Percentiles rank a stretch among this genome's conserved stretches.
Evolutionary conservation across 805 yeast genomes (phyloP).

Genomic region (Ogataea paraovalis): DNA sequence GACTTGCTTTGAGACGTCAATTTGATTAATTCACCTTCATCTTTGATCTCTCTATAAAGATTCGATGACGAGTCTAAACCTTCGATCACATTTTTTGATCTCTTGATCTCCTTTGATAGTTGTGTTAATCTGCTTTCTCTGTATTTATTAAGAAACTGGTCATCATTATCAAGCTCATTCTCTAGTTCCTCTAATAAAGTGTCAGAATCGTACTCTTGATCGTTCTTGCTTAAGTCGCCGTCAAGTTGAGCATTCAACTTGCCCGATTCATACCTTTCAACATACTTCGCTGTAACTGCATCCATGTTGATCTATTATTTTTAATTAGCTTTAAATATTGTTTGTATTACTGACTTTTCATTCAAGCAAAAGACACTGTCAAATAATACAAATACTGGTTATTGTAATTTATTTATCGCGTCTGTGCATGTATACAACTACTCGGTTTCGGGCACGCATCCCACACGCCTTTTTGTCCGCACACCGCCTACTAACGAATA

Average conservation of each 20-base stretch:
- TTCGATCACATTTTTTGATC: constrained; percentile 29
- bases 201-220: constrained; percentile 22
- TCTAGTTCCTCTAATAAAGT: constrained; percentile 48
- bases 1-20: constrained; percentile 39
- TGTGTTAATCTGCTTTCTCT: constrained; percentile 64
- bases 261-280: constrained; percentile 43
- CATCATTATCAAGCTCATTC: constrained; percentile 47
- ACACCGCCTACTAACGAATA: too few species aligned
- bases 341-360: too few species aligned
- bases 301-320: constrained; percentile 3
- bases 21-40: constrained; percentile 57
- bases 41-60: constrained; percentile 39
- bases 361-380: too few species aligned
- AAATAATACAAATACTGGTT: too few species aligned
- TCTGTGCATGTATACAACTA: too few species aligned
- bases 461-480: too few species aligned
- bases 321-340: too few species aligned
- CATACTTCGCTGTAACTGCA: constrained; percentile 19
- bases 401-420: too few species aligned
- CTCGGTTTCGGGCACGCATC: too few species aligned
- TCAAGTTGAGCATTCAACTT: constrained; percentile 5
- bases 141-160: constrained; percentile 37
- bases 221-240: constrained; percentile 16
- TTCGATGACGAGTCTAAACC: constrained; percentile 31
- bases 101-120: constrained; percentile 41